Percentiles rank a stretch among this genome's conserved stretches.
Evolutionary conservation across 2,329 filamentous ascomycete species (phyloP).

Genomic region (Proliferodiscus dingleyae): DNA sequence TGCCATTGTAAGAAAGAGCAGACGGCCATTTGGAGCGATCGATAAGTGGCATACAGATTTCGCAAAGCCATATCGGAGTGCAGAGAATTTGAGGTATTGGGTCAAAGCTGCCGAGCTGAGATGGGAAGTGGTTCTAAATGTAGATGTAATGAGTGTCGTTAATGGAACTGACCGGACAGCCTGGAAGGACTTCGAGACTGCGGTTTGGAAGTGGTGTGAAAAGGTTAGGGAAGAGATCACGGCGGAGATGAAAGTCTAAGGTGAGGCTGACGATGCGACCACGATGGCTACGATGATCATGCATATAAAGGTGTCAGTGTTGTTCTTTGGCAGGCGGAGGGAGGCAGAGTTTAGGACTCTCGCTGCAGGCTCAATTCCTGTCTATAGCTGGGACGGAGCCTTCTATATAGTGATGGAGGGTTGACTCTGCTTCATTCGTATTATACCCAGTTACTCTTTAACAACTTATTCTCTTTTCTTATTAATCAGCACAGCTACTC

Average conservation of each 20-base stretch:
- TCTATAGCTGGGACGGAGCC: neutral
- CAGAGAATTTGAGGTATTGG: slow-evolving; percentile 95
- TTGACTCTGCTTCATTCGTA: slow-evolving; percentile 4
- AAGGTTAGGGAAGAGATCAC: slow-evolving; percentile 79
- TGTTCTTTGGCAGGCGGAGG: neutral
- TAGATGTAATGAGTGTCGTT: slow-evolving; percentile 84
- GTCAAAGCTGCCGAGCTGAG: slow-evolving; percentile 90
- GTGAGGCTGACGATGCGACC: slow-evolving; percentile 1
- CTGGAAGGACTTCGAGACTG: slow-evolving; percentile 79
- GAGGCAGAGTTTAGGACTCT: neutral
- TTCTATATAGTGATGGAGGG: neutral
- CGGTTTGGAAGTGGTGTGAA: slow-evolving; percentile 77
- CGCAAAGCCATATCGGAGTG: slow-evolving; percentile 86
- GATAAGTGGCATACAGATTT: slow-evolving; percentile 88
- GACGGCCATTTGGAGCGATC: slow-evolving; percentile 83
- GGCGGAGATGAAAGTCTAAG: slow-evolving; percentile 49
- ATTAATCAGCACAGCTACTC: neutral
- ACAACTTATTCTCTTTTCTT: neutral
- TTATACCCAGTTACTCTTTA: slow-evolving; percentile 6
- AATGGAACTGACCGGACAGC: slow-evolving; percentile 62
- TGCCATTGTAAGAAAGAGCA: slow-evolving; percentile 76
- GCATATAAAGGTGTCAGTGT: neutral
- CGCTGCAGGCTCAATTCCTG: neutral
- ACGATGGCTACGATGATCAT: slow-evolving; percentile 10
- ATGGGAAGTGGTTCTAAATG: slow-evolving; percentile 79